Base-by-base conservation (phyloP, 2,329 filamentous ascomycete genomes). In the Ophiostoma novo-ulmi region DNA sequence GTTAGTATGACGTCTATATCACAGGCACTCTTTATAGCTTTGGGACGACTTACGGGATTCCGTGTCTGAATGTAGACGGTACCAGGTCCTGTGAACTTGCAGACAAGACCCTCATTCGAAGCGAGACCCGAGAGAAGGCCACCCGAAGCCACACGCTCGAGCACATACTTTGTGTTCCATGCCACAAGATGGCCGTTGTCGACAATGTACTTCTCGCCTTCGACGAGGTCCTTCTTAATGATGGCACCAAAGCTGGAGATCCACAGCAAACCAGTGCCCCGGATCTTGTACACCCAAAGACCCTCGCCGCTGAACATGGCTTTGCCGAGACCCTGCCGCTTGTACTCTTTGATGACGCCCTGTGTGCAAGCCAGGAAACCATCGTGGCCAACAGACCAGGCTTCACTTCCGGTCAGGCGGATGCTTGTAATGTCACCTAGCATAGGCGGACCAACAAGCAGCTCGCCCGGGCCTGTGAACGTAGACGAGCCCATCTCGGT, bases 231-330 rank as follows among this genome's bases (percentile, higher is more conserved):
- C 81, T 98, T 98, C 76, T 91, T 87, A 73, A 98, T 92, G 73
- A 99, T 97, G 6, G 95, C 95, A 7, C 95, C 95, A 76, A 99
- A 95, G 77, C 92, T 97, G 10, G 92, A 91, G 66, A 97, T 85
- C 92, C 94, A 99, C 58, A 97, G 77, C 48, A 98, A 82, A 0
- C 95, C 95, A 7, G 84, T 86, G 0, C 94, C 94, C 17, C 84
- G 87, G 11, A 98, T 90, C 79, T 92, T 94, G 80, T 96, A 96
- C 13, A 97, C 88, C 79, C 93, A 98, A 38, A 97, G 78, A 0
- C 95, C 95, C 79, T 98, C 95, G 0, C 95, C 95, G 26, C 89
- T 93, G 79, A 99, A 98, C 80, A 98, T 91, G 26, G 92, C 93
- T 79, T 98, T 98, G 71, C 90, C 87, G 31, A 99, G 81, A 0